Conservation (phyloP, 192 early-diverging fungal genomes). For the Radiomyces spectabilis region DNA sequence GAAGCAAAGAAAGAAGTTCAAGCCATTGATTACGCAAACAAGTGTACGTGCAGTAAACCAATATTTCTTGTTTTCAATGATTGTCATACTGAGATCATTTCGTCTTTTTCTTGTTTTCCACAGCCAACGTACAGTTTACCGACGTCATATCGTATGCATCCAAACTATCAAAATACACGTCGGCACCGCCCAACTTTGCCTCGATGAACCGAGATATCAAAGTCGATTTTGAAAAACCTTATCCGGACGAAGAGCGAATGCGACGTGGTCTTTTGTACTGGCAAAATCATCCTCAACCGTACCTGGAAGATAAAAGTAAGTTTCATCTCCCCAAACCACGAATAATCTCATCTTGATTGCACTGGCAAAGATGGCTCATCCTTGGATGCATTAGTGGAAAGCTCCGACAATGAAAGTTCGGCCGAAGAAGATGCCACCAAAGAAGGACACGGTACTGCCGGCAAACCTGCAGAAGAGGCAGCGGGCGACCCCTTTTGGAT, state of each 20-base stretch:
- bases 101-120: neutral
- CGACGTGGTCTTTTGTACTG: conserved; percentile 39
- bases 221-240: conserved; percentile 41
- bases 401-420: conserved; percentile 22
- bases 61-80: neutral
- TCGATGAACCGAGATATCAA: conserved; percentile 29
- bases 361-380: neutral
- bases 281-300: conserved; percentile 35
- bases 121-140: conserved; percentile 32
- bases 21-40: conserved; percentile 20
- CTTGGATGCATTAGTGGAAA: conserved; percentile 11
- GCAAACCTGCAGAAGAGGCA: conserved; percentile 6
- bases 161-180: conserved; percentile 41
- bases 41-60: conserved; percentile 9
- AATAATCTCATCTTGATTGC: neutral
- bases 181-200: conserved; percentile 46
- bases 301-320: conserved; percentile 24
- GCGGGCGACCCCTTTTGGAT: conserved; percentile 22
- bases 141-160: conserved; percentile 46
- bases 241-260: conserved; percentile 47
- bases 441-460: neutral
- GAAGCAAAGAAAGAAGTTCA: conserved; percentile 15
- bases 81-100: neutral
- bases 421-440: conserved; percentile 19
- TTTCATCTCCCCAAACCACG: neutral